phyloP scores from a whole-genome alignment of 768 basidiomycete genomes.

The Suillus fuscotomentosus region DNA sequence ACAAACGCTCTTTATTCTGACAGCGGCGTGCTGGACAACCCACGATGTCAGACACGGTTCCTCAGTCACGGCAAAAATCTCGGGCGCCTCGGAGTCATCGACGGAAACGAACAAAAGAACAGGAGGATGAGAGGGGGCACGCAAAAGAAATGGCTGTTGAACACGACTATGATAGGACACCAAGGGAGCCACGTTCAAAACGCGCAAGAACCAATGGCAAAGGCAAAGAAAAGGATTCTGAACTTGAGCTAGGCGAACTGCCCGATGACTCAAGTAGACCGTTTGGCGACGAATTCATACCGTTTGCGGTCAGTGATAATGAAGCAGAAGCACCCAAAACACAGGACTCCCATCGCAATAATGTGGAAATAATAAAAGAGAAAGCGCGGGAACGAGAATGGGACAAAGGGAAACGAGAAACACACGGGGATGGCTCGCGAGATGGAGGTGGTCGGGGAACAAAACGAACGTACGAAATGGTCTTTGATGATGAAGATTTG shows the following conservation, averaged over 20 bases:
- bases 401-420: slow-evolving; percentile 36
- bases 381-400: slow-evolving; percentile 35
- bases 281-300: slow-evolving; percentile 32
- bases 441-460: slow-evolving; percentile 14
- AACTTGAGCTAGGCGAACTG: slow-evolving; percentile 12
- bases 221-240: slow-evolving; percentile 20
- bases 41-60: background rate
- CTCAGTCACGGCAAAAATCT: slow-evolving; percentile 1
- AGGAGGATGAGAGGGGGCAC: slow-evolving; percentile 2
- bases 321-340: slow-evolving; percentile 11
- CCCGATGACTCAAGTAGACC: slow-evolving; percentile 12
- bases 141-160: slow-evolving; percentile 2
- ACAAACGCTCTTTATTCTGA: slow-evolving; percentile 18
- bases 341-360: slow-evolving; percentile 13
- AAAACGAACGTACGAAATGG: slow-evolving; percentile 49
- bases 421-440: slow-evolving; percentile 23
- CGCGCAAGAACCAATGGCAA: slow-evolving; percentile 12
- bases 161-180: slow-evolving; percentile 8
- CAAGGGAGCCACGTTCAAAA: slow-evolving; percentile 15
- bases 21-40: background rate
- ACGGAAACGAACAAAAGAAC: slow-evolving; percentile 5
- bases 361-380: slow-evolving; percentile 19
- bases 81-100: slow-evolving; percentile 1
- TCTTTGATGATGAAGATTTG: slow-evolving; percentile 44
- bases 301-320: slow-evolving; percentile 19